Evolutionary conservation across 1,284 basidiomycete genomes (phyloP).

Genomic region (Tilletia horrida): DNA sequence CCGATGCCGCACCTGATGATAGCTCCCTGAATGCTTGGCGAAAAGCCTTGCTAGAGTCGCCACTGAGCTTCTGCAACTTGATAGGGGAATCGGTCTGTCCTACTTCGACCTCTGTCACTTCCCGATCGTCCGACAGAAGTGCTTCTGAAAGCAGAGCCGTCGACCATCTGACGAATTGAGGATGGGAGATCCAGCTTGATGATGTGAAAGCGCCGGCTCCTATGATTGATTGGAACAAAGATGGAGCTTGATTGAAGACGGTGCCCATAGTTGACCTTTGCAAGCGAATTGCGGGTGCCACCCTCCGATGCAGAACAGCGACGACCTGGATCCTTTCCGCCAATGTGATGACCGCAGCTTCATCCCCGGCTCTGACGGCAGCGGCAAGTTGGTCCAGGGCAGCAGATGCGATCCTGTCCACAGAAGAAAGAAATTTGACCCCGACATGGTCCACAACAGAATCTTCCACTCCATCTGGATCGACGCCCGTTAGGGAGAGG

Average conservation of each 20-base stretch:
- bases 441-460: not conserved
- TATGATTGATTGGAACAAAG: not conserved
- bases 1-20: no score
- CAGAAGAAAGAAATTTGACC: not conserved
- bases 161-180: constrained; percentile 1
- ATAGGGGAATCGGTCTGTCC: not conserved
- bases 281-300: not conserved
- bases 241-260: not conserved
- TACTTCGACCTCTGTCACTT: not conserved
- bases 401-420: not conserved
- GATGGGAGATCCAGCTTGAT: not conserved
- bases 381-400: constrained; percentile 3
- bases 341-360: not conserved
- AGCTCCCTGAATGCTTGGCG: not conserved
- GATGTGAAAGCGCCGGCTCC: not conserved
- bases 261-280: not conserved
- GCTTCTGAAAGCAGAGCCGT: constrained; percentile 2
- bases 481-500: not conserved
- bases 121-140: not conserved
- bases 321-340: not conserved
- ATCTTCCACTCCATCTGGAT: not conserved
- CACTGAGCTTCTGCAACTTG: not conserved
- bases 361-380: not conserved
- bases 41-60: not conserved
- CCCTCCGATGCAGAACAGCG: not conserved